phyloP scores from a whole-genome alignment of 306 rosid species.

The Cicer pinnatifidum region DNA sequence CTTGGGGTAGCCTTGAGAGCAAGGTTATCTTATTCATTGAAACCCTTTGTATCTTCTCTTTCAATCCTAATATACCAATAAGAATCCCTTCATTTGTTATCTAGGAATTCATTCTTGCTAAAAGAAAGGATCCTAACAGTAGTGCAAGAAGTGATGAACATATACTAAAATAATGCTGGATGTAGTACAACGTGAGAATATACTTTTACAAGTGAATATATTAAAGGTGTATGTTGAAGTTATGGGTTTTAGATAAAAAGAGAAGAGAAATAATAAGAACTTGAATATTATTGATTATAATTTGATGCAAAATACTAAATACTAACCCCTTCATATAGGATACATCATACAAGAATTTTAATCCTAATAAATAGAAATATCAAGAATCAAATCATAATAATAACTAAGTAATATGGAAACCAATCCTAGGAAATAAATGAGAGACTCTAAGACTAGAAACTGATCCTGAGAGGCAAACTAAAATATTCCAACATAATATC shows the following conservation, averaged over 20 bases:
- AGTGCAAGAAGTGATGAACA: not conserved
- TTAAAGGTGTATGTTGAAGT: not conserved
- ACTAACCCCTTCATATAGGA: not conserved
- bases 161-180: not conserved
- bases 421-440: not conserved
- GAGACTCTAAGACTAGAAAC: conserved; percentile 1
- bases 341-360: not conserved
- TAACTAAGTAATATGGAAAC: not conserved
- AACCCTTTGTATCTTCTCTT: too few species aligned
- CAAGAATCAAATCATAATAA: not conserved
- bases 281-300: not conserved
- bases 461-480: not conserved
- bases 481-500: not conserved
- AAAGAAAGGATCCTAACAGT: too few species aligned
- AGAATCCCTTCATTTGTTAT: too few species aligned
- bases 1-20: not conserved
- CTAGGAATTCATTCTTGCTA: too few species aligned
- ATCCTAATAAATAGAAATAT: not conserved
- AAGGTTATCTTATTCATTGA: not conserved
- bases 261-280: not conserved
- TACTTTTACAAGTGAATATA: not conserved
- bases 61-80: not conserved
- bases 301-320: not conserved
- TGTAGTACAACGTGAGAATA: not conserved
- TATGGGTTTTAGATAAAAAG: not conserved